A percentile compares a stretch with the other conserved stretches of the same genome.
Evolutionary conservation across 1,284 basidiomycete species (phyloP).

Genomic region (Ustilago cynodontis): DNA sequence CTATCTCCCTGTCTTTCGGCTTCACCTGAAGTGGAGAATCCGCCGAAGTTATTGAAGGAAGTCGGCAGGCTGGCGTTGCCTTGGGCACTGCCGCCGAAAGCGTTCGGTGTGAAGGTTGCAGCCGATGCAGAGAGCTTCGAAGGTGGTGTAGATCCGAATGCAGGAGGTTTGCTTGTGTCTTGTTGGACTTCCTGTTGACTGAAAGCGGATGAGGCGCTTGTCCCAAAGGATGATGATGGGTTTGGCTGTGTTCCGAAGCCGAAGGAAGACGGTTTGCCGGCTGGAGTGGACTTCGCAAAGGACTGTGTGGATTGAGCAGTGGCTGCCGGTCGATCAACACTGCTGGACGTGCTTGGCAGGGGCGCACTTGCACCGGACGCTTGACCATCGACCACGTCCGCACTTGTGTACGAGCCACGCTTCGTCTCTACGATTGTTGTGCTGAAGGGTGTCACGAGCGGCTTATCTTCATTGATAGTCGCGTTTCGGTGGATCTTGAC

Average conservation of each 20-base stretch:
- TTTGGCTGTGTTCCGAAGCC: slow-evolving; percentile 9
- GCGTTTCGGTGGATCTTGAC: slow-evolving; percentile 60
- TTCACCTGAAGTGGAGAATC: slow-evolving; percentile 7
- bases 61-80: not conserved
- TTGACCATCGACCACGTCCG: slow-evolving; percentile 82
- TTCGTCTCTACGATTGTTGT: slow-evolving; percentile 80
- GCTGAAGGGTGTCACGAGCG: slow-evolving; percentile 69
- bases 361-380: slow-evolving; percentile 38
- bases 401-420: slow-evolving; percentile 75
- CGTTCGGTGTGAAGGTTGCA: slow-evolving; percentile 22
- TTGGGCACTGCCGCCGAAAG: not conserved
- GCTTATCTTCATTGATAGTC: slow-evolving; percentile 74
- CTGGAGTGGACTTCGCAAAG: not conserved
- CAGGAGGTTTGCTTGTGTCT: slow-evolving; percentile 5
- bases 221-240: not conserved
- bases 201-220: slow-evolving; percentile 8
- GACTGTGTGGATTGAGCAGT: not conserved
- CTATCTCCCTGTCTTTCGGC: not conserved
- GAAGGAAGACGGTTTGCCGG: slow-evolving; percentile 6
- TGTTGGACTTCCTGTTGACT: slow-evolving; percentile 15
- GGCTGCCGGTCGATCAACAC: not conserved
- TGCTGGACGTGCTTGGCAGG: not conserved
- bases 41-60: slow-evolving; percentile 7
- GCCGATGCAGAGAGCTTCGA: slow-evolving; percentile 36
- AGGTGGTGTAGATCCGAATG: slow-evolving; percentile 15